Base-by-base conservation (phyloP, 371 early-diverging fungal species). In the Massospora cicadina region DNA sequence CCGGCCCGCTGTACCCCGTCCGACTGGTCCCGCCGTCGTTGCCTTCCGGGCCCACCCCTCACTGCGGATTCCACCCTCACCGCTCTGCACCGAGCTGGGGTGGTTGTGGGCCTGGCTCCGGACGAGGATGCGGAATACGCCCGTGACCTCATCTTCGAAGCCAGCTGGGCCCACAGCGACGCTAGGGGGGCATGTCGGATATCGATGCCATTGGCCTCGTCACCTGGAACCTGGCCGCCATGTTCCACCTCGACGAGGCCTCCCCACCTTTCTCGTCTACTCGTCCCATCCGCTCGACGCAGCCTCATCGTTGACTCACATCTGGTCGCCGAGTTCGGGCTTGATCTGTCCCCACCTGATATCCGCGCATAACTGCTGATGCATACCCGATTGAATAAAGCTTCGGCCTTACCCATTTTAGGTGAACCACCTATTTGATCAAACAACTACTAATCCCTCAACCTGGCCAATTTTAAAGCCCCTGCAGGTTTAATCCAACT, bases 141-240 rank as follows among this genome's bases (percentile, higher is more conserved):
- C 1, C 78, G 87, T 60, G 80, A 82, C 53, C 69, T 90, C 66
- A 76, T 81, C 1, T 88, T 85, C 84, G 88, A 85, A 68, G 86
- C 90, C 28, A 87, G 84, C n/a, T 87, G 86, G 87, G 77, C 78
- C 12, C 68, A 74, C 0, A 68, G 67, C 24, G 73, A 77, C 54
- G 76, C 80, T 2, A 70, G 70, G 27, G 71, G 71, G 73, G 75
- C 5, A 73, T 84, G 23, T 67, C 74, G 0, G 81, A 81, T 68
- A 71, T 68, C 55, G 80, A 87, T 25, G 85, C 87, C 13, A 77
- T 88, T 43, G 82, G 78, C 13, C 79, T 86, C 27, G 76, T 88
- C n/a, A 82, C 86, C 31, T 81, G 82, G 73, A 82, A 82, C 65
- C 67, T 86, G 33, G 81, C 79, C 28, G 79, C 83, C 7, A 62